Conservation (phyloP, 352 stramenopile genomes). For the Globisporangium spiculum region DNA sequence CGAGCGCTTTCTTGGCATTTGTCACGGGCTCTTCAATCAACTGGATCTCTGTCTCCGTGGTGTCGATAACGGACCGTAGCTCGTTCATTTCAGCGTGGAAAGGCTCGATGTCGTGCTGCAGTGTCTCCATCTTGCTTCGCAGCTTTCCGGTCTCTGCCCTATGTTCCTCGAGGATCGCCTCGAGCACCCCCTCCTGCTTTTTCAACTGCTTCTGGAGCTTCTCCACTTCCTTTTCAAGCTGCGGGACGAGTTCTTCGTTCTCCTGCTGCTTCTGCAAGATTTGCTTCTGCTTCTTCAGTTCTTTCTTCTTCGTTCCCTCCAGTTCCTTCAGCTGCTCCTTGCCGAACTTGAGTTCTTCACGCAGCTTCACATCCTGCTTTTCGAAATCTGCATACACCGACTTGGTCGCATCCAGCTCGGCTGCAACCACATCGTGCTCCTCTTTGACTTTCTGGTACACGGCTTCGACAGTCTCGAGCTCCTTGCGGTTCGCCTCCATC, state of each 20-base stretch:
- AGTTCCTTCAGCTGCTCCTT: constrained; percentile 93
- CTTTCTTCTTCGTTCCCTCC: constrained; percentile 85
- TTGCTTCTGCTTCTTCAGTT: constrained; percentile 90
- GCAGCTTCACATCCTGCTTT: constrained; percentile 96
- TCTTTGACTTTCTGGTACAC: constrained; percentile 78
- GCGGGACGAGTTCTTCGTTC: constrained; percentile 85
- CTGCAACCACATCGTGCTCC: constrained; percentile 83
- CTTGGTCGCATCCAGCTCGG: constrained; percentile 89
- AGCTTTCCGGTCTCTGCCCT: constrained; percentile 75
- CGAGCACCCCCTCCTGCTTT: constrained; percentile 88
- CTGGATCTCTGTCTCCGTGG: constrained; percentile 76
- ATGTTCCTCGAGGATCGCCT: constrained; percentile 74
- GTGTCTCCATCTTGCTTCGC: constrained; percentile 66
- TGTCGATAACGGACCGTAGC: constrained; percentile 76
- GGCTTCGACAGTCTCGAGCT: constrained; percentile 80
- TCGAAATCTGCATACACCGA: constrained; percentile 95
- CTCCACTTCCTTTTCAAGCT: constrained; percentile 84
- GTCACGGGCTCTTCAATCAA: constrained; percentile 68
- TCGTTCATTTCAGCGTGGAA: constrained; percentile 70
- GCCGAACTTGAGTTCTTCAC: constrained; percentile 96
- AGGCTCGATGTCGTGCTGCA: constrained; percentile 79
- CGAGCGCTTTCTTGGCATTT: constrained; percentile 77
- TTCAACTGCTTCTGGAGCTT: constrained; percentile 66
- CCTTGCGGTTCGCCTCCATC: constrained; percentile 73
- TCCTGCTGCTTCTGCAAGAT: constrained; percentile 79